These are phyloP conservation scores for Sergeia podlipaevii DNA, from an alignment of 208 protist species.

Conservation along the genomic window DNA sequence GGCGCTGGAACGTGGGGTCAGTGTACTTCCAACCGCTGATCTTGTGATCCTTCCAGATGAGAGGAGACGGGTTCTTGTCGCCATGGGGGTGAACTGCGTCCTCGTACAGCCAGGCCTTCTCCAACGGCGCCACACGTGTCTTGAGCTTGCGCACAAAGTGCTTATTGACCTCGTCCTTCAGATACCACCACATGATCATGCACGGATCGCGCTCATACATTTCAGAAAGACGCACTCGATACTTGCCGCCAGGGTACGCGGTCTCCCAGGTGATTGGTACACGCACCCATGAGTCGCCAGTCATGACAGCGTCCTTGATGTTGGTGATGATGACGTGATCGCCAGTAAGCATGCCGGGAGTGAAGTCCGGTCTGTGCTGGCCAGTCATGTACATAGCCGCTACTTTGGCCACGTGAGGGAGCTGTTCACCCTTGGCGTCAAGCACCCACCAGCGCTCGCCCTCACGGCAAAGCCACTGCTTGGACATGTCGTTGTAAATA, in stretches of 20 bases:
- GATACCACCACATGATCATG: slow-evolving; percentile 92
- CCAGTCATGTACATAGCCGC: slow-evolving; percentile 90
- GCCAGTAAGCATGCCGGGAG: slow-evolving; percentile 85
- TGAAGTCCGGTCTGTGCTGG: slow-evolving; percentile 88
- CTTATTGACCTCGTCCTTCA: slow-evolving; percentile 88
- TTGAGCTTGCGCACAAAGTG: slow-evolving; percentile 92
- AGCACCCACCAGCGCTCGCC: slow-evolving; percentile 91
- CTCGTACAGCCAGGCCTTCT: slow-evolving; percentile 93
- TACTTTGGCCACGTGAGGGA: slow-evolving; percentile 74
- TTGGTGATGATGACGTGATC: slow-evolving; percentile 91
- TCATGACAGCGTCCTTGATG: slow-evolving; percentile 90
- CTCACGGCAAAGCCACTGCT: slow-evolving; percentile 88
- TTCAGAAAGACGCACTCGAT: slow-evolving; percentile 84
- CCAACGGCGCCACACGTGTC: slow-evolving; percentile 79
- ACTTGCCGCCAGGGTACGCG: slow-evolving; percentile 88
- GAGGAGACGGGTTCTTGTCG: slow-evolving; percentile 80
- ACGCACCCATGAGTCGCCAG: slow-evolving; percentile 85
- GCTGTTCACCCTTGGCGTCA: slow-evolving; percentile 84
- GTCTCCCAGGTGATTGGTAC: slow-evolving; percentile 91
- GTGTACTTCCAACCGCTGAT: slow-evolving; percentile 67
- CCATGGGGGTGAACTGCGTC: slow-evolving; percentile 81
- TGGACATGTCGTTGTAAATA: slow-evolving; percentile 89
- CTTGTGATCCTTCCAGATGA: slow-evolving; percentile 72
- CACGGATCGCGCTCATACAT: slow-evolving; percentile 93
- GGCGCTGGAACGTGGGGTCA: slow-evolving; percentile 76